Base-by-base conservation (phyloP, 495 filamentous ascomycete species). In the Penicillium silybi region DNA sequence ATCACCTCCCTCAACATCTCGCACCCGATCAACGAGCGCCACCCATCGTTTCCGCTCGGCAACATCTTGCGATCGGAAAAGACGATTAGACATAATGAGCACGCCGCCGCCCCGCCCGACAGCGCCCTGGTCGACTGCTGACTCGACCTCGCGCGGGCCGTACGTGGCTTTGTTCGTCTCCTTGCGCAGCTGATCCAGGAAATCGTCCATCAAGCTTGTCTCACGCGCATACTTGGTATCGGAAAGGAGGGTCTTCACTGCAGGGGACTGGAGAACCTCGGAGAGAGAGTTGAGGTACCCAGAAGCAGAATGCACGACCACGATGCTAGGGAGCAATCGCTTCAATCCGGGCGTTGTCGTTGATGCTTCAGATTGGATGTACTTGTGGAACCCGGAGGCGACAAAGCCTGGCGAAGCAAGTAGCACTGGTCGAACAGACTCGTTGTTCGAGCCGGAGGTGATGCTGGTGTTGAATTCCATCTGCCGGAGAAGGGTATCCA, bases 111-210 rank as follows among this genome's bases (percentile, higher is more conserved):
- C 91, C 27, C 84, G 77, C 0, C 92, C 91, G 0, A 97, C 90
- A 2, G 92, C 95, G 18, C 92, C 91, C 65, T 95, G 88, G 32
- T 83, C 83, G 4, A 96, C 86, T 1, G 93, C 95, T 53, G 80
- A 83, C 63, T 90, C 86, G 8, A 97, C 92, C 64, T 96, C 90
- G 9, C 73, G 79, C 2, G 85, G 85, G 4, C 93, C 93, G 67
- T 98, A 98, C 78, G 92, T 96, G 15, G 95, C 95, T 41, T 86
- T 78, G 17, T 87, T 88, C 51, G 96, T 92, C 50, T 98, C 92
- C 56, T 85, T 88, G 22, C 89, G 82, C 20, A 98, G 65, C 46
- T 88, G 76, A 7, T 85, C 78, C 61, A 87, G 81, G 69, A 98
- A 92, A 46, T 84, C 80, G 58, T 97, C 91, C 85, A 98, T 91